These are phyloP conservation scores for Morella rubra DNA, from an alignment of 306 rosid genomes.

Conservation along the genomic window DNA sequence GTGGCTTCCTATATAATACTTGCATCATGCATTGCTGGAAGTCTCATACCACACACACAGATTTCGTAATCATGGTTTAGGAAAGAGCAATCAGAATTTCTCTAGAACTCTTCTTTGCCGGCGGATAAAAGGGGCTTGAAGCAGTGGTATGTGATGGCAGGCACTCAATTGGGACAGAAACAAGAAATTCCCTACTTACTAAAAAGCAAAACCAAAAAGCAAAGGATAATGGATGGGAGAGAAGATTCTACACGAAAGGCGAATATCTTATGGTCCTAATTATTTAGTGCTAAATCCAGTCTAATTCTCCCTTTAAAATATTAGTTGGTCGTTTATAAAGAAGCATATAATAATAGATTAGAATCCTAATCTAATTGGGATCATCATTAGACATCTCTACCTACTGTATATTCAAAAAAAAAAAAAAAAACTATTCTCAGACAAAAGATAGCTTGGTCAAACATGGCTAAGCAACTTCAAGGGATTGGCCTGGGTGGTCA, in stretches of 20 bases:
- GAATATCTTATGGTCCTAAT: neutral
- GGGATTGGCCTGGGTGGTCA: too few species aligned
- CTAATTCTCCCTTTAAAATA: neutral
- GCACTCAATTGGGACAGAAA: constrained; percentile 34
- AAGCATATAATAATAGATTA: constrained; percentile 16
- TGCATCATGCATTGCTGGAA: neutral
- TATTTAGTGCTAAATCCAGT: constrained; percentile 1
- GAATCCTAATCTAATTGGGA: constrained; percentile 11
- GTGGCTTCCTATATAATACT: neutral
- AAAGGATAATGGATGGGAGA: constrained; percentile 39
- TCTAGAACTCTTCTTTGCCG: neutral
- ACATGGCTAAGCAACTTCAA: neutral
- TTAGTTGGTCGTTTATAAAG: neutral
- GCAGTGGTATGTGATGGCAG: constrained; percentile 26
- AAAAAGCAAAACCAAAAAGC: constrained; percentile 31
- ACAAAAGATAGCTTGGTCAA: constrained; percentile 13
- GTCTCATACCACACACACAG: neutral
- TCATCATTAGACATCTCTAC: constrained; percentile 10
- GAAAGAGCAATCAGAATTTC: constrained; percentile 10
- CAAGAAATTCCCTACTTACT: constrained; percentile 8
- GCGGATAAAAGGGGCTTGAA: neutral
- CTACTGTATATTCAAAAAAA: neutral
- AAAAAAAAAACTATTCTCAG: neutral
- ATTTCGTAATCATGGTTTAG: constrained; percentile 23
- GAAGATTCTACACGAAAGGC: constrained; percentile 18